Evolutionary conservation across 371 early-diverging fungal genomes (phyloP).

Genomic region (Rhizopus delemar): DNA sequence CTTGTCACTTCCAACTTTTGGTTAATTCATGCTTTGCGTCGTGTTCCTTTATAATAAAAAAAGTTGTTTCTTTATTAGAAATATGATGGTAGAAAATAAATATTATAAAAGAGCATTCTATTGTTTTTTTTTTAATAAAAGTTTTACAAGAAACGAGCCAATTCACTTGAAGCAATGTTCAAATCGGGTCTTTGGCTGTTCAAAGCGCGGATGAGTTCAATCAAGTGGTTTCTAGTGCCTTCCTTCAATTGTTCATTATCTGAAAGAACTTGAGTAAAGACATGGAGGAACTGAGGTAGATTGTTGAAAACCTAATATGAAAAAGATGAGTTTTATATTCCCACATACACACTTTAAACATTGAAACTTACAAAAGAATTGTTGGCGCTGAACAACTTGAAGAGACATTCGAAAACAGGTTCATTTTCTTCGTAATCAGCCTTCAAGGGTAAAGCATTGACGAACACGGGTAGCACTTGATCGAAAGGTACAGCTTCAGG

Average conservation of each 20-base stretch:
- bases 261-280: conserved; percentile 50
- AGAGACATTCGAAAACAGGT: conserved; percentile 72
- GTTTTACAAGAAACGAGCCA: conserved; percentile 39
- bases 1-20: conserved; percentile 81
- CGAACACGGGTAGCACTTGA: conserved; percentile 73
- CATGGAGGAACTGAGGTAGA: conserved; percentile 41
- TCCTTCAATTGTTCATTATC: conserved; percentile 59
- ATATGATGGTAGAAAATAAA: not conserved
- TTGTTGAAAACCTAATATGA: conserved; percentile 9
- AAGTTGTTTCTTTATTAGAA: not conserved
- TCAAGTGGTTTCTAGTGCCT: conserved; percentile 52
- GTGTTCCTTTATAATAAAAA: conserved; percentile 49
- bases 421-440: conserved; percentile 79
- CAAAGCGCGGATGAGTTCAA: conserved; percentile 58
- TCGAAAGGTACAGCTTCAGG: conserved; percentile 75
- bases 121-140: not conserved
- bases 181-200: conserved; percentile 48
- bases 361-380: conserved; percentile 46
- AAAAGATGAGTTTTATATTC: conserved; percentile 64
- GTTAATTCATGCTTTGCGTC: conserved; percentile 77
- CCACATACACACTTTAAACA: not conserved
- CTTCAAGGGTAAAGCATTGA: conserved; percentile 73
- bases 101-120: not conserved
- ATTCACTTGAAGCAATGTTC: conserved; percentile 36
- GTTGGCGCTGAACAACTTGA: conserved; percentile 58